Conservation (phyloP, 2,329 filamentous ascomycete species). For the Aspergillus uvarum region DNA sequence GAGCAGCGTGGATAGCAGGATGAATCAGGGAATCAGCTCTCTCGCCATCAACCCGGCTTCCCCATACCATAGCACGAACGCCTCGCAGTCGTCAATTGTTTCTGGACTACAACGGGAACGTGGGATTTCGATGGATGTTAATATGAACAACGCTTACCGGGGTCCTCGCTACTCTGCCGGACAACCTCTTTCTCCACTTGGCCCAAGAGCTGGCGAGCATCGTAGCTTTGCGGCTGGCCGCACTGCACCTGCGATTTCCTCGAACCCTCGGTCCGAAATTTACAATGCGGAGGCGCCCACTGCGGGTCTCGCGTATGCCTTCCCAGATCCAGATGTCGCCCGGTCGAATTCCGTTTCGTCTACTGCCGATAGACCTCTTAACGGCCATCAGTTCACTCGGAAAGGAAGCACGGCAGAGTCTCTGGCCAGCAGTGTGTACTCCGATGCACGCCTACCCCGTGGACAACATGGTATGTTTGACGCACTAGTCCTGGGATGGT, state of each 20-base stretch:
- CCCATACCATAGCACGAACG: conserved; percentile 49
- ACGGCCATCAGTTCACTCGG: conserved; percentile 38
- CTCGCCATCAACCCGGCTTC: conserved; percentile 49
- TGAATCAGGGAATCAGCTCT: conserved; percentile 51
- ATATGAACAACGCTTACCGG: conserved; percentile 36
- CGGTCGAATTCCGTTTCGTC: conserved; percentile 40
- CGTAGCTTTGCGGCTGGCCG: conserved; percentile 46
- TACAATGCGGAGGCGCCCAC: conserved; percentile 52
- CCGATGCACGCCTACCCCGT: conserved; percentile 46
- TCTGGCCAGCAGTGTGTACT: conserved; percentile 48
- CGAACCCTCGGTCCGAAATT: conserved; percentile 51
- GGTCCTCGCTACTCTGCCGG: conserved; percentile 43
- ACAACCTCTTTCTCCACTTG: conserved; percentile 44
- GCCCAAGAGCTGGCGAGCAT: conserved; percentile 40
- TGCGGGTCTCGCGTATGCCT: conserved; percentile 52
- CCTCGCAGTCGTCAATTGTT: conserved; percentile 47
- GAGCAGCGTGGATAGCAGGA: conserved; percentile 51
- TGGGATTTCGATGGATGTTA: conserved; percentile 42
- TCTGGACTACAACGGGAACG: conserved; percentile 45
- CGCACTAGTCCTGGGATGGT: background rate
- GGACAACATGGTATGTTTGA: conserved; percentile 48
- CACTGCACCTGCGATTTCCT: conserved; percentile 50
- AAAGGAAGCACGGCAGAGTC: conserved; percentile 50
- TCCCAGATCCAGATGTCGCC: conserved; percentile 49
- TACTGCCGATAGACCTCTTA: conserved; percentile 32